A percentile compares a stretch with the other conserved stretches of the same genome.
Conservation (phyloP, 2,329 filamentous ascomycete genomes). For the Sclerotinia spermophila region DNA sequence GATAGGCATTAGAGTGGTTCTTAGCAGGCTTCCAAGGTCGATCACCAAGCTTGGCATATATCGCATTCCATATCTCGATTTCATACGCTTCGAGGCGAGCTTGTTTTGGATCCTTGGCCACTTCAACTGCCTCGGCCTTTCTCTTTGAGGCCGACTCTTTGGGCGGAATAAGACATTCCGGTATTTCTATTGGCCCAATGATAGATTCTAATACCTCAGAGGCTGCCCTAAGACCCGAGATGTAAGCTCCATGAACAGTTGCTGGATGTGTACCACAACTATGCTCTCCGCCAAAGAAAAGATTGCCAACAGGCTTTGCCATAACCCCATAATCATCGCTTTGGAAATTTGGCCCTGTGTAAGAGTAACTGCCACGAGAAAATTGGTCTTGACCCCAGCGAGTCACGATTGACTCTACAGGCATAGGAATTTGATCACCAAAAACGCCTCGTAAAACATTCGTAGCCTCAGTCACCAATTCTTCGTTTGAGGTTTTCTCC, state of each 20-base stretch:
- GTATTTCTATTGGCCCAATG: slow-evolving; percentile 75
- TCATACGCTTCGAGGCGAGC: slow-evolving; percentile 57
- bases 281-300: slow-evolving; percentile 95
- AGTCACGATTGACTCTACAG: slow-evolving; percentile 83
- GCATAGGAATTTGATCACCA: slow-evolving; percentile 65
- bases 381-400: slow-evolving; percentile 90
- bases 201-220: slow-evolving; percentile 79
- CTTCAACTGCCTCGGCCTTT: slow-evolving; percentile 42
- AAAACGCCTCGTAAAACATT: slow-evolving; percentile 75
- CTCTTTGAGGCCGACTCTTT: slow-evolving; percentile 55
- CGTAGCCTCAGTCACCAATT: slow-evolving; percentile 77
- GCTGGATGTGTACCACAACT: slow-evolving; percentile 95
- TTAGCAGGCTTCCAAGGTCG: slow-evolving; percentile 70
- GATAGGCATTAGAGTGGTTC: slow-evolving; percentile 77
- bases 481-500: slow-evolving; percentile 70
- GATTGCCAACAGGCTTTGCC: slow-evolving; percentile 77
- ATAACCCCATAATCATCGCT: slow-evolving; percentile 90
- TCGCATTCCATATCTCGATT: slow-evolving; percentile 49
- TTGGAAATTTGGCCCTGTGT: slow-evolving; percentile 76
- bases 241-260: slow-evolving; percentile 93
- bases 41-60: slow-evolving; percentile 62
- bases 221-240: slow-evolving; percentile 87
- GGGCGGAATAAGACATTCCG: slow-evolving; percentile 68
- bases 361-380: slow-evolving; percentile 93
- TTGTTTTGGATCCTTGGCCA: slow-evolving; percentile 47